Conservation (phyloP, 495 filamentous ascomycete genomes). For the Glonium stellatum region DNA sequence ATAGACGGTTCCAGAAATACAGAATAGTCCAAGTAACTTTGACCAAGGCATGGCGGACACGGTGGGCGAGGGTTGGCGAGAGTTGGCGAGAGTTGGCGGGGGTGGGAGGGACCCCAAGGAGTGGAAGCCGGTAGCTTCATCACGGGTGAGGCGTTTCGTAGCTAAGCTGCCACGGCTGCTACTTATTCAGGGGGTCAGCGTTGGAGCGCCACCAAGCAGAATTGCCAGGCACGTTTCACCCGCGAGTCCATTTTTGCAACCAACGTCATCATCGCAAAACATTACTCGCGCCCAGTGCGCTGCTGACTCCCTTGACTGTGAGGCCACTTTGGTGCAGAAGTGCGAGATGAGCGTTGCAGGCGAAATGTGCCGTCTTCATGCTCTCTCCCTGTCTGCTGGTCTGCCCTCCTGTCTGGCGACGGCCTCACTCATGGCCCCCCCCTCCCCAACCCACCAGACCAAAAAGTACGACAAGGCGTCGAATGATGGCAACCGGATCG, state of each 20-base stretch:
- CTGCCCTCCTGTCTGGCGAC: too few relatives aligned
- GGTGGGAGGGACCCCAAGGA: background rate
- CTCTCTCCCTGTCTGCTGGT: background rate
- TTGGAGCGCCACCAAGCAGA: background rate
- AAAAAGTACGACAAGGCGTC: constrained; percentile 12
- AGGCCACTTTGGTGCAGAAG: background rate
- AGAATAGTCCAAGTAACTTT: too few relatives aligned
- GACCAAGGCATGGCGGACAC: too few relatives aligned
- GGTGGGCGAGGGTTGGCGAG: too few relatives aligned
- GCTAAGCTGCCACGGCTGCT: background rate
- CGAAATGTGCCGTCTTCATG: background rate
- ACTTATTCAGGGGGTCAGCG: background rate
- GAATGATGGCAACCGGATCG: constrained; percentile 6
- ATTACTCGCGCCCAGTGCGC: background rate
- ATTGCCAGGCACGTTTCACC: background rate
- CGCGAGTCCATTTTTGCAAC: background rate
- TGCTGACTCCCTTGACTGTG: background rate
- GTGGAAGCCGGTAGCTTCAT: background rate
- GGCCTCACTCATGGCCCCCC: too few relatives aligned
- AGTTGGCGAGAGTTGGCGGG: too few relatives aligned
- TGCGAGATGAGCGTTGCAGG: background rate
- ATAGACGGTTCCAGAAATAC: background rate
- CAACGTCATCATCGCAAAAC: background rate
- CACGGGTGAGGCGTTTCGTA: constrained; percentile 3
- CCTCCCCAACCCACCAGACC: too few relatives aligned